Base-by-base conservation (phyloP, 768 basidiomycete species). In the Leucocoprinus birnbaumii region DNA sequence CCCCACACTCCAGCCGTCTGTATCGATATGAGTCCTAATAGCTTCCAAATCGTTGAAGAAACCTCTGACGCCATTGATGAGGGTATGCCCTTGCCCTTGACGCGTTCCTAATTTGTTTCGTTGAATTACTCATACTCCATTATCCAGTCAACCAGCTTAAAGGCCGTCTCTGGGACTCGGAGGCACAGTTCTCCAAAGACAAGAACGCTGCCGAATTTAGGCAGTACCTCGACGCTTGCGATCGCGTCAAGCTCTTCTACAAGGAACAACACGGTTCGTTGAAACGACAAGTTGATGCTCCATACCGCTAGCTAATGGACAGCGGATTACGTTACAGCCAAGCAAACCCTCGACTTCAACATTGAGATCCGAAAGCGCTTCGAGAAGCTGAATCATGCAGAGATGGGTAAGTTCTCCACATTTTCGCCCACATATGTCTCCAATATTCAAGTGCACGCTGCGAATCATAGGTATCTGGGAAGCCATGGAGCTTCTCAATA, bases 321-420 rank as follows among this genome's bases (percentile, higher is more conserved):
- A 13, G n/a, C n/a, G n/a, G n/a, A n/a, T n/a, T n/a, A n/a, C n/a
- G n/a, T 10, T 22, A 7, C 43, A 91, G 89, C 86, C 65, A 95
- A 94, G 62, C 93, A 95, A 68, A 95, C 93, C 0, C 80, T 94
- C 2, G 87, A 77, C 16, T 95, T 83, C 76, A 95, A 95, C 66
- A 78, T 93, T 59, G 78, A 84, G 55, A 84, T 85, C 3, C 87
- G 93, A 27, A 42, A 48, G 21, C 54, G 48, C n/a, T 49, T 55
- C 48, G 21, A 18, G 6, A 16, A 43, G 18, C n/a, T 35, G 19
- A 16, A 25, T n/a, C 38, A 44, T 49, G 47, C 40, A 24, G 48
- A 49, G 26, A 55, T 55, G 54, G 54, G 54, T 43, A 43, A 55
- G 48, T n/a, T n/a, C n/a, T n/a, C n/a, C n/a, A n/a, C n/a, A n/a